Conservation (phyloP, 2,329 filamentous ascomycete genomes). For the Pseudocercospora musae region DNA sequence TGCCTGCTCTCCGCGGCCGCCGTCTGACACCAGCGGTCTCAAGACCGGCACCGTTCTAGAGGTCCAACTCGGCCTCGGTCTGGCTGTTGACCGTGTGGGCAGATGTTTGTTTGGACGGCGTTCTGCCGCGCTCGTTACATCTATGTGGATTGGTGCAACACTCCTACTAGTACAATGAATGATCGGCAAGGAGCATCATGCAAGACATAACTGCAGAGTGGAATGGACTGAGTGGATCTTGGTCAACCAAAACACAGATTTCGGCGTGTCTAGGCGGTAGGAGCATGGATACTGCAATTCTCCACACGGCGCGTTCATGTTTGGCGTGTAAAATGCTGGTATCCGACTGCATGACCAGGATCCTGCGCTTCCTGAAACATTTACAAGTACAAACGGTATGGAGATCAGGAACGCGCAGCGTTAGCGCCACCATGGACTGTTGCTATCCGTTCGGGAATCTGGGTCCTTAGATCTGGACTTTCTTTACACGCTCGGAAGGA, state of each 20-base stretch:
- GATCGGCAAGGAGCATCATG: constrained; percentile 13
- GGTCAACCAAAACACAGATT: neutral
- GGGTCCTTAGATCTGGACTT: neutral
- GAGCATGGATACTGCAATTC: neutral
- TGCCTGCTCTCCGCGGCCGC: neutral
- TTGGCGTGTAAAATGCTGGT: constrained; percentile 6
- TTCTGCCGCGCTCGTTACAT: constrained; percentile 18
- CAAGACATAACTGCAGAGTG: constrained; percentile 11
- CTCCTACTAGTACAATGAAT: constrained; percentile 6
- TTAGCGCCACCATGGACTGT: constrained; percentile 25
- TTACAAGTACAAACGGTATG: constrained; percentile 22
- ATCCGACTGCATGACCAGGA: constrained; percentile 16
- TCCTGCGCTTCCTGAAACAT: constrained; percentile 28
- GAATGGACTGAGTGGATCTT: constrained; percentile 8
- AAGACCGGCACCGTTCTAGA: constrained; percentile 2
- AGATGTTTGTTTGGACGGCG: constrained; percentile 15
- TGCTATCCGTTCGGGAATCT: neutral
- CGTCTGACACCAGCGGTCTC: constrained; percentile 3
- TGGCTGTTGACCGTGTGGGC: constrained; percentile 14
- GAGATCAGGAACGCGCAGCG: constrained; percentile 35
- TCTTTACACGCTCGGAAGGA: neutral
- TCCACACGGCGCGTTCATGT: constrained; percentile 12
- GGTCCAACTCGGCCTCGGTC: neutral
- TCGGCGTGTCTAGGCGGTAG: neutral
- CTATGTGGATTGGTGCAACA: constrained; percentile 11